Percentiles rank a stretch among this genome's conserved stretches.
These are phyloP conservation scores for Euptelea pleiosperma DNA, from an alignment of 164 flowering plant genomes.

Conservation along the genomic window DNA sequence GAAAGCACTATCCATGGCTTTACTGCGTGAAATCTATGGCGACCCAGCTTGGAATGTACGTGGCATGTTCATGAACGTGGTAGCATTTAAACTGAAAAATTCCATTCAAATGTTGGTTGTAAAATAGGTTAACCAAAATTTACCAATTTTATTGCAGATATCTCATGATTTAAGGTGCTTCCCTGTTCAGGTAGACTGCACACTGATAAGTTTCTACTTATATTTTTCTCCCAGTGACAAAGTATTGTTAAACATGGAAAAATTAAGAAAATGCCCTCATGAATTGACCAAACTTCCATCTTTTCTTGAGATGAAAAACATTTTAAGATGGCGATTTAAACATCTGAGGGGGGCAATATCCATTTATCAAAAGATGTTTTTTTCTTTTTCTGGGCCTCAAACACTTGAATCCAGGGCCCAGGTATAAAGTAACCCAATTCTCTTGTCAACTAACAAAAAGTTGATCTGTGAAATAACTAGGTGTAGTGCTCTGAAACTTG, in stretches of 20 bases:
- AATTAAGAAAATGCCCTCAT: background rate
- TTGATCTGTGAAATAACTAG: too few relatives aligned
- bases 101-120: background rate
- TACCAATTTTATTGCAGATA: slow-evolving; percentile 33
- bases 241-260: background rate
- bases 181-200: slow-evolving; percentile 44
- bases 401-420: too few relatives aligned
- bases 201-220: background rate
- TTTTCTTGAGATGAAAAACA: too few relatives aligned
- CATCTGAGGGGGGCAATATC: background rate
- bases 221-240: background rate
- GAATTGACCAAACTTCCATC: background rate
- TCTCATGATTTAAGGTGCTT: slow-evolving; percentile 53
- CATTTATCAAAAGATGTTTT: too few relatives aligned
- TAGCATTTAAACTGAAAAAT: background rate
- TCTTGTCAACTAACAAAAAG: too few relatives aligned
- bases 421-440: too few relatives aligned
- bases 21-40: slow-evolving; percentile 56
- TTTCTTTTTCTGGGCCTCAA: too few relatives aligned
- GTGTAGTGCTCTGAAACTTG: too few relatives aligned
- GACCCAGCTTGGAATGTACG: slow-evolving; percentile 57
- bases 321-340: background rate
- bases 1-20: slow-evolving; percentile 57
- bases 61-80: background rate
- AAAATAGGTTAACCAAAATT: slow-evolving; percentile 4